Evolutionary conservation across 371 early-diverging fungal species (phyloP), one percentile per base, ranked within the genome.

Genomic region (Sporodiniella umbellata): DNA sequence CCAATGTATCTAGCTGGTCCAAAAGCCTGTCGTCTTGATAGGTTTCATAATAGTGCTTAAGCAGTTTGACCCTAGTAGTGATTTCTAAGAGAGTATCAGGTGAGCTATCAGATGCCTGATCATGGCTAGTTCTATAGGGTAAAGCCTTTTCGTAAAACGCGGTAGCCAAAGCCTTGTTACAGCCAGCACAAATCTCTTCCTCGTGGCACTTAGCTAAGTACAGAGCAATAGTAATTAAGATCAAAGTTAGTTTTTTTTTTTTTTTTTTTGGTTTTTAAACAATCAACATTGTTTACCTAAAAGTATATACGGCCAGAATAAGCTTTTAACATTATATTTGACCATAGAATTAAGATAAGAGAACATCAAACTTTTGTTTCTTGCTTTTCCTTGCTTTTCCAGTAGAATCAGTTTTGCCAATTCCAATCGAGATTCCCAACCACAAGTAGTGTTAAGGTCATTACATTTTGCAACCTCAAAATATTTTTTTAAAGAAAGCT

Each of bases 171-270:
- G n/a, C 1, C 33, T 47, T 51, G 14, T 30, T 15, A 19, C 61
- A 60, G 10, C 44, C 45, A 17, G 8, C 10, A 43, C 61, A 60
- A 17, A 60, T 51, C 18, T 54, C 56, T 45, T 47, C 28, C 17
- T 60, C 61, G 38, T 55, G 56, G 21, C 52, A 51, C 55, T 55
- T 60, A 4, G 48, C 61, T 60, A 33, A 42, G 8, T 3, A 35
- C 21, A 45, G 6, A 21, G 10, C 10, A 31, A 46, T 7, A 21
- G 15, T 15, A 31, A 46, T n/a, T n/a, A n/a, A n/a, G n/a, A n/a
- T n/a, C n/a, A n/a, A n/a, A n/a, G n/a, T n/a, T n/a, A n/a, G n/a
- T n/a, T n/a, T n/a, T n/a, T n/a, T n/a, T n/a, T n/a, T n/a, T n/a
- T n/a, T n/a, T n/a, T n/a, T n/a, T n/a, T n/a, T n/a, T n/a, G n/a